Base-by-base conservation (phyloP, 139 green algal genomes). In the Micromonas pusilla region DNA sequence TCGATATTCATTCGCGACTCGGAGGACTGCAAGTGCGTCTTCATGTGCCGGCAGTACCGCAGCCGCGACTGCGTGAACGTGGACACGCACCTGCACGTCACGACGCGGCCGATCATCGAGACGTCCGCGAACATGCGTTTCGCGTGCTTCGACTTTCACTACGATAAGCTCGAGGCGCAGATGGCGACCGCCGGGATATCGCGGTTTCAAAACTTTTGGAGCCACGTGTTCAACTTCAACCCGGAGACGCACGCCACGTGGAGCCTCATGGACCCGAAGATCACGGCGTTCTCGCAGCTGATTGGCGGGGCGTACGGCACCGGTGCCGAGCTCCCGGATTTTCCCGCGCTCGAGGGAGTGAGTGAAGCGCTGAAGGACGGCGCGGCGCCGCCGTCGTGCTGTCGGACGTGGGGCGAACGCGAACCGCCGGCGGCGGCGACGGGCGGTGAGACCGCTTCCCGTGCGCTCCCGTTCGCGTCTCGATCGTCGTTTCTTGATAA, bases 1-100 rank as follows among this genome's bases (percentile, higher is more conserved):
- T 89, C 83, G 54, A 68, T 91, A 19, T 93, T 92, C 84, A 80
- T 93, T 20, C 78, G 88, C 0, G 80, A 89, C 84, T 86, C 84
- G 83, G 73, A 25, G 34, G 79, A 82, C 78, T 91, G 87, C 81
- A 83, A 76, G 73, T 70, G 82, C 23, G 77, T 79, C 0, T 77
- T 84, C 62, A 74, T 89, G 19, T 87, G 75, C 53, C 77, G 84
- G 0, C 89, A 91, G 75, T 82, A 89, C 71, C 86, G 86, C 71
- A 84, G 81, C 1, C 77, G 86, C 0, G 85, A 87, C 38, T 76
- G 63, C 67, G n/a, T 52, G 26, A 62, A 80, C 66, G 87, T 79
- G 64, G 52, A 81, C n/a, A 62, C 87, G 21, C 57, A 81, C 32
- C 78, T 93, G 26, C 66, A 83, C 20, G 89, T 85, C 79, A 77